Evolutionary conservation across 2,329 filamentous ascomycete species (phyloP), one percentile per base, ranked within the genome.

Genomic region (Lomentospora prolificans): DNA sequence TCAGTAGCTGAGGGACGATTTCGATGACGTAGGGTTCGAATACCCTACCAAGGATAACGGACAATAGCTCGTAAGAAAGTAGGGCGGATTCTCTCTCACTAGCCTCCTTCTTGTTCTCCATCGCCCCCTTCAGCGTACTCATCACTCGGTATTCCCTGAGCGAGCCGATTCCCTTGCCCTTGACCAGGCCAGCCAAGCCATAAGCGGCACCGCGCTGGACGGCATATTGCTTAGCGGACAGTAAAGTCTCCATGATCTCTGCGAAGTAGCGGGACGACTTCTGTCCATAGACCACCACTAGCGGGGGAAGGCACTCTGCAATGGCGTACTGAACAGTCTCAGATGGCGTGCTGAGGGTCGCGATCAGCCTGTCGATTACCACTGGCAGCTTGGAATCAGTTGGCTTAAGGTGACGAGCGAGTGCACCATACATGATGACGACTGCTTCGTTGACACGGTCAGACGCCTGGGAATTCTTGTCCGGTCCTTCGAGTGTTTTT

Each of bases 1-100:
- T 82, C 10, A 99, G 80, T 22, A 99, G 76, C 65, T 96, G 89
- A 19, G 92, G 92, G 25, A 99, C 89, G 52, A 97, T 87, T 67
- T 96, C 89, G 58, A 99, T 94, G 59, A 96, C 87, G 63, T 99
- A 99, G 6, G 94, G 94, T 71, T 99, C 94, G 65, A 97, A 99
- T 1, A 92, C 76, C 14, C 88, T 86, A 12, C 90, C 91, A 24
- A 99, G 82, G 57, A 97, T 82, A 5, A 86, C 83, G 0, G 94
- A 90, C 14, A 99, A 74, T 2, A 99, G 80, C 69, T 99, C 95
- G 66, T 94, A 96, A 0, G 90, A 90, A 56, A 99, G 75, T 61
- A 96, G 81, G 8, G 90, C 87, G 31, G 91, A 90, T 70, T 96
- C 91, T 55, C 95, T 81, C 66, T 95, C 87, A 65, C 92, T 87